phyloP scores from a whole-genome alignment of 2,329 filamentous ascomycete genomes.

The Fusarium proliferatum region DNA sequence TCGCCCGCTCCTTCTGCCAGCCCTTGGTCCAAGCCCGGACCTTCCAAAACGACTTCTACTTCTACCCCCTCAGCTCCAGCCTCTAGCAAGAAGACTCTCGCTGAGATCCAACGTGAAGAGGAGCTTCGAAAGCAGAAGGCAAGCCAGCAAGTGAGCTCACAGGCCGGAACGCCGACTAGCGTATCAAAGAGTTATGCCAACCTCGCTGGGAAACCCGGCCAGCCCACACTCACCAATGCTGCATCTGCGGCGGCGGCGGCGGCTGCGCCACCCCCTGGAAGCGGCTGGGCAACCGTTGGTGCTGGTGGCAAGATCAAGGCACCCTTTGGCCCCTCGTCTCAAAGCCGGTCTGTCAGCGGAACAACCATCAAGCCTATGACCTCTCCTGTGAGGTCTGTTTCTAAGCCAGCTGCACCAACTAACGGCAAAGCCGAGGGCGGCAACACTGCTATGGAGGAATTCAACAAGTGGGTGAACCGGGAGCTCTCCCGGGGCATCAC shows the following conservation, averaged over 20 bases:
- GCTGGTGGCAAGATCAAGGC: conserved; percentile 91
- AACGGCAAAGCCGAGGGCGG: conserved; percentile 53
- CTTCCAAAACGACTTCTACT: conserved; percentile 54
- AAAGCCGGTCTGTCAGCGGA: conserved; percentile 58
- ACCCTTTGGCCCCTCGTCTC: conserved; percentile 68
- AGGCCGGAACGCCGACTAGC: conserved; percentile 60
- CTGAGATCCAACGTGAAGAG: conserved; percentile 97
- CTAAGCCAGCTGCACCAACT: conserved; percentile 61
- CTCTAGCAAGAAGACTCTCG: conserved; percentile 84
- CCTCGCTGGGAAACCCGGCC: conserved; percentile 80
- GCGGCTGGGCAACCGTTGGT: conserved; percentile 94
- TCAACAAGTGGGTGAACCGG: conserved; percentile 89
- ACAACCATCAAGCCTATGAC: conserved; percentile 57
- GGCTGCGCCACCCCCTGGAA: conserved; percentile 48
- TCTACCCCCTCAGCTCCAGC: conserved; percentile 38
- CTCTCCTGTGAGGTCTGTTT: conserved; percentile 62
- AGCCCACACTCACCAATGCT: conserved; percentile 52
- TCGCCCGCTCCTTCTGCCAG: conserved; percentile 75
- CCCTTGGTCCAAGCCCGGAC: conserved; percentile 75
- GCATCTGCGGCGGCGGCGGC: conserved; percentile 54
- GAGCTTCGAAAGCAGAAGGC: conserved; percentile 81
- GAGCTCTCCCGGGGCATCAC: conserved; percentile 80
- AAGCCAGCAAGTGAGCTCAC: conserved; percentile 61
- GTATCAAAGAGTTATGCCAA: conserved; percentile 92
- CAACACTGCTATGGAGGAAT: conserved; percentile 81